These are phyloP conservation scores for Venturiaceae sp. DNA, from an alignment of 2,329 filamentous ascomycete genomes.

Conservation along the genomic window DNA sequence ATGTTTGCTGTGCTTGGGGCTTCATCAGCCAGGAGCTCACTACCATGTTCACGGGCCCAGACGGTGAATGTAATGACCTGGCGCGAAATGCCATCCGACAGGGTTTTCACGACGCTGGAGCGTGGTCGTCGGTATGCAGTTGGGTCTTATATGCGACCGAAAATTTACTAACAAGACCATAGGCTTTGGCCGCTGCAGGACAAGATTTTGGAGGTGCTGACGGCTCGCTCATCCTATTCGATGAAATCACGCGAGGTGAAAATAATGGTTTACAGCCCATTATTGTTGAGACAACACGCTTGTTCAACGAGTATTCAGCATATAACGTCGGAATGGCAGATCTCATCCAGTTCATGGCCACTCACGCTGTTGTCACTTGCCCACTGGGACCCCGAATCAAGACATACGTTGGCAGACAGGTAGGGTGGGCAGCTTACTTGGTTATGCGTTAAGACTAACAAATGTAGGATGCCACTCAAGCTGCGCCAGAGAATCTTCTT, in stretches of 20 bases:
- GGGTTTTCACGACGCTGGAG: conserved; percentile 23
- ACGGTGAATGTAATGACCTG: conserved; percentile 5
- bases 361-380: conserved; percentile 38
- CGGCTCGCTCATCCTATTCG: conserved; percentile 28
- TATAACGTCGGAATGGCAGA: conserved; percentile 42
- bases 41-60: conserved; percentile 14
- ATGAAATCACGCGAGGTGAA: conserved; percentile 23
- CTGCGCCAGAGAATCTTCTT: not conserved
- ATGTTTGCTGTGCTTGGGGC: conserved; percentile 24
- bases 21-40: conserved; percentile 22
- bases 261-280: conserved; percentile 37
- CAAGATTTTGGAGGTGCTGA: conserved; percentile 21
- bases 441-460: too few relatives aligned
- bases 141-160: too few relatives aligned
- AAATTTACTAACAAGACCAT: not conserved
- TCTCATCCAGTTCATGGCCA: conserved; percentile 40
- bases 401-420: conserved; percentile 23
- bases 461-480: not conserved
- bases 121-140: conserved; percentile 9
- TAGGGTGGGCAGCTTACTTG: too few relatives aligned
- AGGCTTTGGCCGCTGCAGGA: too few relatives aligned
- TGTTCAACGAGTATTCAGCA: conserved; percentile 27
- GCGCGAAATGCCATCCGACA: conserved; percentile 23
- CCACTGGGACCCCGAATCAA: conserved; percentile 41
- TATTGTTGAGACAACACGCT: conserved; percentile 28